Conservation (phyloP, 768 basidiomycete species). For the Ramaria sp. region DNA sequence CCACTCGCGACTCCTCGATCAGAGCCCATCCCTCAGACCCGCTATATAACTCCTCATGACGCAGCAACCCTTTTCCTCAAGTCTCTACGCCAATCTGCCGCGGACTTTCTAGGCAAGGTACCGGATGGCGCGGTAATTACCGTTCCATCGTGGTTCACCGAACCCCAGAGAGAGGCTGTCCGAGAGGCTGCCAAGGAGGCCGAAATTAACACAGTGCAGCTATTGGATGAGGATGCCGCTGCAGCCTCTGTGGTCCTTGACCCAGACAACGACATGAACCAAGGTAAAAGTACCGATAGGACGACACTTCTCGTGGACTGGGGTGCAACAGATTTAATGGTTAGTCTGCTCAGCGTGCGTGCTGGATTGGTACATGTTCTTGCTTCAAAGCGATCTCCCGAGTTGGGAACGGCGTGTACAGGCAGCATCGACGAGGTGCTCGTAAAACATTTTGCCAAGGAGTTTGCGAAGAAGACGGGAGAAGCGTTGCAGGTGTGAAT, state of each 20-base stretch:
- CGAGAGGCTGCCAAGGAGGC: conserved; percentile 67
- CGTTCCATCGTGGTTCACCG: conserved; percentile 66
- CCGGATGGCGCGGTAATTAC: conserved; percentile 76
- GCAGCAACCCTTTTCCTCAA: conserved; percentile 77
- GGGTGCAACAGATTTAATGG: conserved; percentile 60
- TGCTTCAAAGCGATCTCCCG: conserved; percentile 26
- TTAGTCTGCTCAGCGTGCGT: conserved; percentile 63
- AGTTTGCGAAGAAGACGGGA: conserved; percentile 89
- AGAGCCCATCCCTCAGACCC: conserved; percentile 54
- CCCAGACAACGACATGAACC: conserved; percentile 27
- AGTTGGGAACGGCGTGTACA: conserved; percentile 37
- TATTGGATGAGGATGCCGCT: conserved; percentile 82
- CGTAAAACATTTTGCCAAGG: conserved; percentile 85
- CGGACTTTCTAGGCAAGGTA: conserved; percentile 80
- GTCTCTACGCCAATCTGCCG: conserved; percentile 76
- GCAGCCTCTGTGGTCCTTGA: conserved; percentile 32
- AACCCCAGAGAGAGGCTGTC: conserved; percentile 58
- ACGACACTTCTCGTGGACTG: conserved; percentile 77
- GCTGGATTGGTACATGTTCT: conserved; percentile 64
- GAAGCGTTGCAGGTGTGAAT: not conserved
- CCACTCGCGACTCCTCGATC: conserved; percentile 66
- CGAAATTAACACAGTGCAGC: conserved; percentile 74
- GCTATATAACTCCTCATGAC: conserved; percentile 74
- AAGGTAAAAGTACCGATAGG: conserved; percentile 36
- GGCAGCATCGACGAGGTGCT: conserved; percentile 72